These are phyloP conservation scores for Oryza punctata DNA, from an alignment of 176 grass and related monocot species.

Conservation along the genomic window DNA sequence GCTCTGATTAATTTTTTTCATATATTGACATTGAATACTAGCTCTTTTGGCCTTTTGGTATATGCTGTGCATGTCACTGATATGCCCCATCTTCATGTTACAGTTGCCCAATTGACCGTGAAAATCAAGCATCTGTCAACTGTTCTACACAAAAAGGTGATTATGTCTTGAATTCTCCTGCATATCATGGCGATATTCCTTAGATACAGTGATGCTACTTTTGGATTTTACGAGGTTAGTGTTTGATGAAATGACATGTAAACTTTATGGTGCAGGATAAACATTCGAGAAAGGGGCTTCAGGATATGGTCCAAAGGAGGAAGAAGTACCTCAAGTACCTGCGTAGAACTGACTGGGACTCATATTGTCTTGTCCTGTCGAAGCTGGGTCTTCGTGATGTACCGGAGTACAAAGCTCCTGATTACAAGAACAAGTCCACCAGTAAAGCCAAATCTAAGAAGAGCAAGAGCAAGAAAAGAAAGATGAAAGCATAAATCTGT, in stretches of 20 bases:
- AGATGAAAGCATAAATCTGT: slow-evolving; percentile 44
- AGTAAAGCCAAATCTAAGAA: slow-evolving; percentile 65
- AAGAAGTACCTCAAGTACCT: slow-evolving; percentile 95
- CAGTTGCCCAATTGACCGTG: slow-evolving; percentile 87
- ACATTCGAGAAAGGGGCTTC: slow-evolving; percentile 88
- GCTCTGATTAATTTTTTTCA: not conserved
- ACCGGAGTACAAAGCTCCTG: slow-evolving; percentile 70
- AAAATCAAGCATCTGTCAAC: slow-evolving; percentile 94
- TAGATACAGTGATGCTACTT: not conserved
- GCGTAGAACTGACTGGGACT: slow-evolving; percentile 89
- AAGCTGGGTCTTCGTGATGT: slow-evolving; percentile 81
- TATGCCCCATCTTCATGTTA: slow-evolving; percentile 27
- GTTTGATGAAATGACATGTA: not conserved
- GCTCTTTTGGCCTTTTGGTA: not conserved
- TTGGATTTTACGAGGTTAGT: not conserved
- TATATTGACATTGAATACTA: not conserved
- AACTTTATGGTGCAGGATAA: slow-evolving; percentile 58
- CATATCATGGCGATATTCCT: not conserved
- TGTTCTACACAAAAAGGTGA: slow-evolving; percentile 93
- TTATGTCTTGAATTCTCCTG: not conserved
- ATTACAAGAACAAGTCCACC: slow-evolving; percentile 64
- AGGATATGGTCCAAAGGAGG: slow-evolving; percentile 92
- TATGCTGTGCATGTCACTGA: slow-evolving; percentile 19
- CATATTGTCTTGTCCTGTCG: slow-evolving; percentile 79
- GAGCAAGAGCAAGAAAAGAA: slow-evolving; percentile 52